Conservation (phyloP, 2,329 filamentous ascomycete genomes). For the Mycosphaerella sp. region DNA sequence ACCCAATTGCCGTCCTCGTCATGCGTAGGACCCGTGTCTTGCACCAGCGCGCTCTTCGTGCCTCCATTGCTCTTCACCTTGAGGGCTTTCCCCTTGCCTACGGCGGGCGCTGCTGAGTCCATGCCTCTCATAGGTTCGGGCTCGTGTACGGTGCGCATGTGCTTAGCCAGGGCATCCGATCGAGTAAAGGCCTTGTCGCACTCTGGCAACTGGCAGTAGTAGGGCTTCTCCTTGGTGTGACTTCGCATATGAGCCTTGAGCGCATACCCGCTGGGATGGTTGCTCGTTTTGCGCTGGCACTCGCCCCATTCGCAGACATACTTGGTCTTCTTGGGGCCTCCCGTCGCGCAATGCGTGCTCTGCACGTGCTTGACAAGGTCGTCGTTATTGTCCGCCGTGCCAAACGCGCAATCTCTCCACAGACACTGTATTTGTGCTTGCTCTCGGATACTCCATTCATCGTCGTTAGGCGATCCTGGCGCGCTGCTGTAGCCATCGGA, state of each 20-base stretch:
- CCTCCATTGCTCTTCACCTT: slow-evolving; percentile 29
- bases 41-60: slow-evolving; percentile 21
- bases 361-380: slow-evolving; percentile 55
- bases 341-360: slow-evolving; percentile 76
- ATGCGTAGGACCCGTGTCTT: slow-evolving; percentile 24
- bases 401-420: slow-evolving; percentile 48
- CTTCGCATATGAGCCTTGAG: slow-evolving; percentile 96
- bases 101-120: slow-evolving; percentile 61
- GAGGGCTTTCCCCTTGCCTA: slow-evolving; percentile 42
- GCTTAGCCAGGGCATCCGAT: slow-evolving; percentile 91
- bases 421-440: slow-evolving; percentile 44
- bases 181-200: slow-evolving; percentile 95
- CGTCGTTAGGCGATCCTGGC: slow-evolving; percentile 49
- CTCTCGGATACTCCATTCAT: slow-evolving; percentile 38
- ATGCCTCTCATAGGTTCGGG: slow-evolving; percentile 71
- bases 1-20: slow-evolving; percentile 31
- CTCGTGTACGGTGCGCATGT: slow-evolving; percentile 98
- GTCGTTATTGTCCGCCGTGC: slow-evolving; percentile 47
- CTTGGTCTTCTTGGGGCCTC: slow-evolving; percentile 73
- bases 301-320: slow-evolving; percentile 98
- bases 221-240: slow-evolving; percentile 96
- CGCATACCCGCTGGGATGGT: slow-evolving; percentile 92
- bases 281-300: slow-evolving; percentile 78
- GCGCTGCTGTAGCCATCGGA: slow-evolving; percentile 80
- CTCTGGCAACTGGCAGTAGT: slow-evolving; percentile 93